Evolutionary conservation across 1,284 basidiomycete genomes (phyloP), one percentile per base, ranked within the genome.

Genomic region (Xanthoconium separans): DNA sequence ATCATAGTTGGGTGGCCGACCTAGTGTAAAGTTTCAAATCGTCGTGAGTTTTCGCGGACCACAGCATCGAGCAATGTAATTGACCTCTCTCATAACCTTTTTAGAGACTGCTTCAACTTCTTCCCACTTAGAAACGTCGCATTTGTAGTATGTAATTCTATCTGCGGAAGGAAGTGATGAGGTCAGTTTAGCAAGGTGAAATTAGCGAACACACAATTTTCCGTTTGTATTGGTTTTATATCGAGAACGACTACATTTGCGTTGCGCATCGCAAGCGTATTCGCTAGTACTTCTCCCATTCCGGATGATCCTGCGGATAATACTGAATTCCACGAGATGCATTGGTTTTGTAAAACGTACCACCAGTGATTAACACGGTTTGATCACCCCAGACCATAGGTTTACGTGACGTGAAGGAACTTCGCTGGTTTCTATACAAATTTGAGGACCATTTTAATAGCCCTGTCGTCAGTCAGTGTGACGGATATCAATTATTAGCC

Each of bases 1-100:
- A 99, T 73, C 31, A 98, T 81, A 0, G 96, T 96, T 2, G 94
- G 91, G 50, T 90, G 80, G 7, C 94, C 94, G 50, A 95, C 77
- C 91, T 94, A 63, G n/a, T 48, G 27, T 3, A 46, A 43, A 45
- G 30, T 37, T 4, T 27, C 27, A 27, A 27, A 6, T 5, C 27
- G 27, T 27, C 27, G 44, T 48, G 22, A 57, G 52, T 53, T 46
- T 27, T 24, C 39, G 39, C 41, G 12, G 16, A 7, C 16, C 16
- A 41, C 3, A 45, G 30, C 37, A 39, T 37, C 15, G 18, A 30
- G 22, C 22, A 34, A 41, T 42, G 13, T 8, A 54, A 27, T 16
- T 55, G 58, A 92, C 91, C 75, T 95, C 91, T 65, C 89, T 79
- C 16, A 84, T 71, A 51, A 97, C 79, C 66, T 75, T 77, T 64